Percentiles rank a stretch among this genome's conserved stretches.
Evolutionary conservation across 371 early-diverging fungal genomes (phyloP).

Genomic region (Rhizopus arrhizus): DNA sequence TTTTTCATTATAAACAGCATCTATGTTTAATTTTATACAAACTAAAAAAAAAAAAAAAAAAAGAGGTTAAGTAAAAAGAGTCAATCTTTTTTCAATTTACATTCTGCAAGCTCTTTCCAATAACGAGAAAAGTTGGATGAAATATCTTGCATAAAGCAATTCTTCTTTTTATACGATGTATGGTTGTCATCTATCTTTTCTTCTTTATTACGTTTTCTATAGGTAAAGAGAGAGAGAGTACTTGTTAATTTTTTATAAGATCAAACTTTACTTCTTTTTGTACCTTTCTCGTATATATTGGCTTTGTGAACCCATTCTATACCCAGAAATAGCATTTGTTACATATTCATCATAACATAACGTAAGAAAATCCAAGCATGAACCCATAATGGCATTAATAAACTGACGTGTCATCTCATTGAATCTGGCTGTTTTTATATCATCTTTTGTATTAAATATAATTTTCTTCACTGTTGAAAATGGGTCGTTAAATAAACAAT

Average conservation of each 20-base stretch:
- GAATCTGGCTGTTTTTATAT: conserved; percentile 5
- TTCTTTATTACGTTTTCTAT: neutral
- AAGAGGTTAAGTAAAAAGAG: too few species aligned
- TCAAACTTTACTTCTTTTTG: neutral
- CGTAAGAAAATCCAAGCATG: conserved; percentile 4
- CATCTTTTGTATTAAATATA: neutral
- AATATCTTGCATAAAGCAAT: neutral
- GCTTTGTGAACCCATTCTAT: neutral
- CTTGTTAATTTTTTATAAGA: neutral
- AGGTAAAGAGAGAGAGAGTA: neutral
- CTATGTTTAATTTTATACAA: neutral
- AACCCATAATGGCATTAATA: conserved; percentile 5
- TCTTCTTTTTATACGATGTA: too few species aligned
- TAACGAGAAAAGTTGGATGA: neutral
- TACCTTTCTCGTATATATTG: neutral
- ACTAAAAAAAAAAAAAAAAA: neutral
- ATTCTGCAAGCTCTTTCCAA: conserved; percentile 14
- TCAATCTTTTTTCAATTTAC: conserved; percentile 4
- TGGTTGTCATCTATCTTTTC: neutral
- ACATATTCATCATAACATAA: neutral
- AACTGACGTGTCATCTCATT: conserved; percentile 17
- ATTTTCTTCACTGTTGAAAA: neutral
- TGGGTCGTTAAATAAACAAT: conserved; percentile 4
- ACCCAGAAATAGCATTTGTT: neutral
- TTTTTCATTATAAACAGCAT: neutral